Percentiles rank a stretch among this genome's conserved stretches.
Conservation (phyloP, 306 rosid species). For the Cicer pinnatifidum region DNA sequence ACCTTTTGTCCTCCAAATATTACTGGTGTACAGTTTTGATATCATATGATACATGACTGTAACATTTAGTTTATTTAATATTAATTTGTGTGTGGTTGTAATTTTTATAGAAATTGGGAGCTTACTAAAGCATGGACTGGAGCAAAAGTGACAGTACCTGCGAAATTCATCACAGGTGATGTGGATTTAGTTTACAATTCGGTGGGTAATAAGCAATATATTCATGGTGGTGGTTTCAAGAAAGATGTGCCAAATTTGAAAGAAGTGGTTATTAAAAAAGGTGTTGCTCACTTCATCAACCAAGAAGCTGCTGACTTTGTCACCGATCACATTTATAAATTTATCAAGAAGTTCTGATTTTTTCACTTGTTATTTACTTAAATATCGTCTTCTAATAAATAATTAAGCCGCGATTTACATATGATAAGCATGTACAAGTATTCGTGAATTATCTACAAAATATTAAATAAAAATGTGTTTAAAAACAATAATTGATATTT, state of each 20-base stretch:
- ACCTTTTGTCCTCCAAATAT: background rate
- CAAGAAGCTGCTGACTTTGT: conserved; percentile 46
- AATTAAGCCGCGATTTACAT: background rate
- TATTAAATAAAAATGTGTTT: too few species aligned
- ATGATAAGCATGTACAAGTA: too few species aligned
- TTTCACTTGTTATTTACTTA: background rate
- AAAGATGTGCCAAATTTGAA: conserved; percentile 50
- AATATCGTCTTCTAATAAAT: conserved; percentile 1
- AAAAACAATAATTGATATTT: too few species aligned
- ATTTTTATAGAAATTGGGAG: conserved; percentile 49
- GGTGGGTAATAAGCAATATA: conserved; percentile 22
- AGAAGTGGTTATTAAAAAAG: conserved; percentile 46
- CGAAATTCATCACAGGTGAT: conserved; percentile 46
- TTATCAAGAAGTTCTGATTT: conserved; percentile 40
- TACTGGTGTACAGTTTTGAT: background rate
- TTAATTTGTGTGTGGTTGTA: background rate
- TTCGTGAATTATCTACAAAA: too few species aligned
- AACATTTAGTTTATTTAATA: background rate
- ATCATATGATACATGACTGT: background rate
- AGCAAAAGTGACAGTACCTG: conserved; percentile 35
- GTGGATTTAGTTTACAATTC: conserved; percentile 45
- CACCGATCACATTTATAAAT: conserved; percentile 39
- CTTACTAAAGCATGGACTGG: conserved; percentile 46
- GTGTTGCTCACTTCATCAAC: conserved; percentile 50
- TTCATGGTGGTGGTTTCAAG: conserved; percentile 45